A percentile compares a stretch with the other conserved stretches of the same genome.
These are phyloP conservation scores for Calamus simplicifolius DNA, from an alignment of 176 grass and related monocot genomes.

Conservation along the genomic window DNA sequence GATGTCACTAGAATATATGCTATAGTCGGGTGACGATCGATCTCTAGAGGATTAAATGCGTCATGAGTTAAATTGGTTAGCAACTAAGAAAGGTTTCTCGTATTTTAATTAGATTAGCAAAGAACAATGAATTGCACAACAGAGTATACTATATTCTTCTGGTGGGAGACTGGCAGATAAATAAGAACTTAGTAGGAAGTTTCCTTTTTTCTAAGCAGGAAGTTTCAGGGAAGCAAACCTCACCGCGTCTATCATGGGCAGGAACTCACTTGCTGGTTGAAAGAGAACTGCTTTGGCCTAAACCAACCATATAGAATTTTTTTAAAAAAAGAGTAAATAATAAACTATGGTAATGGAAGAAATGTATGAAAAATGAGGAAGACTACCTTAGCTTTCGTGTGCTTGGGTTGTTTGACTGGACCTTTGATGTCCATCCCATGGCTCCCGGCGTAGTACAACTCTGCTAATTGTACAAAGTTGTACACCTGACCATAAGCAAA, in stretches of 20 bases:
- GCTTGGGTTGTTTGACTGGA: constrained; percentile 20
- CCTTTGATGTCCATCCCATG: constrained; percentile 53
- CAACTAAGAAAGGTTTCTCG: no score
- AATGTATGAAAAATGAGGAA: background rate
- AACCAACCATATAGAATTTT: constrained; percentile 2
- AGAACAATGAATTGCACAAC: no score
- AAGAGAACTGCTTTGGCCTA: constrained; percentile 57
- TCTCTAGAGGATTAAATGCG: no score
- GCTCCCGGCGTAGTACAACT: constrained; percentile 45
- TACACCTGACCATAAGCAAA: constrained; percentile 19
- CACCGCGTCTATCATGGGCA: constrained; percentile 69
- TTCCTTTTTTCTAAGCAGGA: background rate
- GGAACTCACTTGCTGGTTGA: constrained; percentile 68
- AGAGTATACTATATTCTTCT: no score
- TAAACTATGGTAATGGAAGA: background rate
- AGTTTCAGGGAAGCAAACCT: constrained; percentile 15
- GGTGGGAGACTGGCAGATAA: no score
- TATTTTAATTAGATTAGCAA: no score
- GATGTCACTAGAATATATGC: background rate
- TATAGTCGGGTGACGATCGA: no score
- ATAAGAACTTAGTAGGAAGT: background rate
- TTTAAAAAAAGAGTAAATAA: background rate
- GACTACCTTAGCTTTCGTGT: constrained; percentile 20
- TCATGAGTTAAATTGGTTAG: no score
- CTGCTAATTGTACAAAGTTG: constrained; percentile 29